Evolutionary conservation across 2,329 filamentous ascomycete species (phyloP), one percentile per base, ranked within the genome.

Genomic region (Colletotrichum liaoningense): DNA sequence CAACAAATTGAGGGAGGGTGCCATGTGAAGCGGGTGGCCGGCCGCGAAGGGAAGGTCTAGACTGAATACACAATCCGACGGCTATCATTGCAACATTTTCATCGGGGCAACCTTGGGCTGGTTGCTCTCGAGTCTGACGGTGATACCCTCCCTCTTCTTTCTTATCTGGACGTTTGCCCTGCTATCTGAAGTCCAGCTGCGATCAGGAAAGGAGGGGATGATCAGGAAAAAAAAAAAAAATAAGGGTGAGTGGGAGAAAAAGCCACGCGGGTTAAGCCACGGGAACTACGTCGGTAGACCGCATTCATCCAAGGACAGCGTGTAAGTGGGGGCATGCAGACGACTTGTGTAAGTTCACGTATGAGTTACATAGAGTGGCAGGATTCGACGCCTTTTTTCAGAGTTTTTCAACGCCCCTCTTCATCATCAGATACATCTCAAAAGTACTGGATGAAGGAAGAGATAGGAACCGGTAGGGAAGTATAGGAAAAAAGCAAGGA

Each of bases 241-340:
- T 38, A 22, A 24, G 14, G 28, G n/a, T 54, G 11, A 49, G 42
- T 4, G 28, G n/a, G 22, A 60, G 12, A 16, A 35, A 60, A 24
- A 12, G 59, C 54, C 69, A 70, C 56, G 26, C 54, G 55, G 55
- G 16, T 22, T 67, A 64, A 60, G 67, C 67, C 71, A 73, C 33
- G 52, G 59, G 42, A 64, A 52, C 9, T 26, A 63, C n/a, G 46
- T 30, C 28, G 26, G 58, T 63, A 33, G 33, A 56, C 66, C 42
- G 70, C 70, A 64, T 65, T 55, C 70, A 56, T 65, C 42, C 55
- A 64, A 56, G 42, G 46, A 33, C 66, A 49, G 35, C 38, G 35
- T 70, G 70, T 69, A 65, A 62, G 67, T 70, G 67, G 70, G 22
- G 64, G 24, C 22, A 49, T 70, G 67, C 67, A 54, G 55, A 33